These are phyloP conservation scores for Hypomontagnella monticulosa DNA, from an alignment of 495 filamentous ascomycete genomes.

Conservation along the genomic window DNA sequence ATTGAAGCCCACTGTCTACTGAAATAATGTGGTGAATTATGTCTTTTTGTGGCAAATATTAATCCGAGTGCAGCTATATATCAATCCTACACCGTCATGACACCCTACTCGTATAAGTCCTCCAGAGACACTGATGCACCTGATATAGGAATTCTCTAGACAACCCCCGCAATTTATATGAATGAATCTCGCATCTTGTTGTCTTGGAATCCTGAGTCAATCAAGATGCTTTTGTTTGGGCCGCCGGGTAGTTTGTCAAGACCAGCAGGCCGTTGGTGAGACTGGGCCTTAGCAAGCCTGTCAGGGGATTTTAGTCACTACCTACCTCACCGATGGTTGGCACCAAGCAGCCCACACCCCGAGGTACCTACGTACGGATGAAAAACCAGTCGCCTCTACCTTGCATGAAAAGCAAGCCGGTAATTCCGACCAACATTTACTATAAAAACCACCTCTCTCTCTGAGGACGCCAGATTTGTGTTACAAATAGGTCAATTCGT, in stretches of 20 bases:
- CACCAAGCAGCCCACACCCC: conserved; percentile 39
- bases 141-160: conserved; percentile 15
- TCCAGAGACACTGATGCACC: conserved; percentile 14
- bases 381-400: conserved; percentile 30
- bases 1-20: conserved; percentile 15
- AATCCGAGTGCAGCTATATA: conserved; percentile 40
- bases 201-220: conserved; percentile 12
- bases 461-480: neutral
- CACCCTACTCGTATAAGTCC: conserved; percentile 39
- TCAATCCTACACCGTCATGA: conserved; percentile 10
- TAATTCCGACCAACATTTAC: conserved; percentile 21
- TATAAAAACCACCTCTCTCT: conserved; percentile 16
- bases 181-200: neutral
- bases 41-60: conserved; percentile 6
- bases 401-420: conserved; percentile 36
- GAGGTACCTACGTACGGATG: conserved; percentile 28
- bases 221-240: conserved; percentile 33
- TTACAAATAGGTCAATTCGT: conserved; percentile 11
- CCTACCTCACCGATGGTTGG: conserved; percentile 26
- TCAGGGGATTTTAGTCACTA: conserved; percentile 41
- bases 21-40: conserved; percentile 13
- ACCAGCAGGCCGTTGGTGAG: conserved; percentile 37
- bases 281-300: conserved; percentile 43
- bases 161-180: neutral
- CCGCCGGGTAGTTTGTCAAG: conserved; percentile 39